These are phyloP conservation scores for Peronospora farinosa DNA, from an alignment of 352 stramenopile genomes.

Conservation along the genomic window DNA sequence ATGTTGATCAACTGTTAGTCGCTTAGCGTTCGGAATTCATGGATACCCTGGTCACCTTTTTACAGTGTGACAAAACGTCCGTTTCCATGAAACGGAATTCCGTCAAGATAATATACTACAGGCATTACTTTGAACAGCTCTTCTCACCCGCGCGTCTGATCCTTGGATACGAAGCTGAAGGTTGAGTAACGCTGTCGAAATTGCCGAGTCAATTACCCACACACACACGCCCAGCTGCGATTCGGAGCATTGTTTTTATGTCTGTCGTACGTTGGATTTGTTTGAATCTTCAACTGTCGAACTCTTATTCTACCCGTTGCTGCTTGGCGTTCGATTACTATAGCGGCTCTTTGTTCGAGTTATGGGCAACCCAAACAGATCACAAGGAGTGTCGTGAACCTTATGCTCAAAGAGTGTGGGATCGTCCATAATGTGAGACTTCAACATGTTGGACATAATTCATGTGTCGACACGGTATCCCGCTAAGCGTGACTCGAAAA, in stretches of 20 bases:
- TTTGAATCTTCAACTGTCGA: too few relatives aligned
- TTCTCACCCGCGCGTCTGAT: too few relatives aligned
- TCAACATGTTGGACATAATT: too few relatives aligned
- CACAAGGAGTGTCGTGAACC: too few relatives aligned
- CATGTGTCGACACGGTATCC: background rate
- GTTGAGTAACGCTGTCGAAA: too few relatives aligned
- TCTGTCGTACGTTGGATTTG: background rate
- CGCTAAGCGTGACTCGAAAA: background rate
- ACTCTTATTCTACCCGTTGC: too few relatives aligned
- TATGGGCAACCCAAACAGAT: background rate
- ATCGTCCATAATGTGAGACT: background rate
- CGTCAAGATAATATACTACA: background rate
- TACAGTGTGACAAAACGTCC: background rate
- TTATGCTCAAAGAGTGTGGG: background rate
- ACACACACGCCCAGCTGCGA: background rate
- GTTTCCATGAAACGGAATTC: background rate
- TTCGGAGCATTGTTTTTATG: slow-evolving; percentile 4
- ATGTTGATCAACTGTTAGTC: too few relatives aligned
- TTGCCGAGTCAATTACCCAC: background rate
- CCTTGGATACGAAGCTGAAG: background rate
- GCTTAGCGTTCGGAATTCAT: too few relatives aligned
- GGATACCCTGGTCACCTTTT: background rate
- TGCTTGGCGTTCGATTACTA: background rate
- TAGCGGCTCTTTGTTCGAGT: background rate
- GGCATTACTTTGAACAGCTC: too few relatives aligned